Percentiles rank a stretch among this genome's conserved stretches.
phyloP scores from a whole-genome alignment of 78 protist species.

The Isochrysis galbana region DNA sequence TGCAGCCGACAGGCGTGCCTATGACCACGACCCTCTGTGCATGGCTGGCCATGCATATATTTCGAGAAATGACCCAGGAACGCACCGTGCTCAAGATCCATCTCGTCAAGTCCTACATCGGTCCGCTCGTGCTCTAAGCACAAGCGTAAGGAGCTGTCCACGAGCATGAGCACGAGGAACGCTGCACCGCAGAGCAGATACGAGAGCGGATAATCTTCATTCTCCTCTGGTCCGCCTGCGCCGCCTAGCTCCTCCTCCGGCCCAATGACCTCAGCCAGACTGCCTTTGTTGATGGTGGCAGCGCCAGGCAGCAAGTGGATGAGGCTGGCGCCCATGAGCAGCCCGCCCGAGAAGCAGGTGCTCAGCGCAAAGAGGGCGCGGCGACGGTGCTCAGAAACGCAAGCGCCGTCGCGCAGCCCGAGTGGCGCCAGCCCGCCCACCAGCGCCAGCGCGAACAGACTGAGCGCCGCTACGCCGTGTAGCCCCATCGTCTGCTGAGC shows the following conservation, averaged over 20 bases:
- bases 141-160: too few relatives aligned
- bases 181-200: neutral
- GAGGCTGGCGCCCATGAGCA: neutral
- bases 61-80: too few relatives aligned
- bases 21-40: too few relatives aligned
- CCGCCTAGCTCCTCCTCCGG: neutral
- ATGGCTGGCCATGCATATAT: too few relatives aligned
- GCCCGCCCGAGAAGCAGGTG: neutral
- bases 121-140: too few relatives aligned
- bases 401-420: neutral
- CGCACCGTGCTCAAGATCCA: too few relatives aligned
- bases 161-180: neutral
- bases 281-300: neutral
- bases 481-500: too few relatives aligned
- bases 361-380: neutral
- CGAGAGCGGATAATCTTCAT: neutral
- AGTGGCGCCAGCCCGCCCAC: neutral
- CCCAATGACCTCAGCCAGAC: neutral
- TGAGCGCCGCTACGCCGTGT: neutral
- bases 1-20: too few relatives aligned
- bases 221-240: neutral
- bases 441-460: neutral
- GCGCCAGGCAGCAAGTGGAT: neutral
- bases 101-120: too few relatives aligned
- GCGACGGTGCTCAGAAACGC: neutral